phyloP scores from a whole-genome alignment of 768 basidiomycete genomes.

The Galerina sulciceps region DNA sequence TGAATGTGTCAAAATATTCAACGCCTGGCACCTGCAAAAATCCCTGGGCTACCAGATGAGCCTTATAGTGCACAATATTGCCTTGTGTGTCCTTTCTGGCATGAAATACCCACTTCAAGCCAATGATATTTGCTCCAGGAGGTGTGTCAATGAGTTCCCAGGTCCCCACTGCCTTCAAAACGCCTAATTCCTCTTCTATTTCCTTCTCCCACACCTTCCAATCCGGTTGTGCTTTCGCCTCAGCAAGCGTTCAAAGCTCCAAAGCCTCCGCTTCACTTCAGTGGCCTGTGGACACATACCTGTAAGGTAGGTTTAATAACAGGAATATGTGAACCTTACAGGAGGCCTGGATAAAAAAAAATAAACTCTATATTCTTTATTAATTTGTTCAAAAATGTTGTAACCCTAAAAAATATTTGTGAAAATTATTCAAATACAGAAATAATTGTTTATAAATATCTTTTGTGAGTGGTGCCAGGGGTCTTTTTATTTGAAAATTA shows the following conservation, averaged over 20 bases:
- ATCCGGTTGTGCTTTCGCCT: constrained; percentile 26
- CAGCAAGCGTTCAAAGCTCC: constrained; percentile 21
- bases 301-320: too few relatives aligned
- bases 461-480: too few relatives aligned
- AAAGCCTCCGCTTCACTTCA: constrained; percentile 25
- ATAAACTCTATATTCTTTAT: too few relatives aligned
- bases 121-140: constrained; percentile 22
- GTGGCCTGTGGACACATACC: too few relatives aligned
- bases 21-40: constrained; percentile 42
- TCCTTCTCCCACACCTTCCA: constrained; percentile 28
- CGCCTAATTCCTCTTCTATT: constrained; percentile 20
- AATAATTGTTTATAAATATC: too few relatives aligned
- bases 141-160: constrained; percentile 34
- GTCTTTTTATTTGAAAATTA: too few relatives aligned
- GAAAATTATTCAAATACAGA: too few relatives aligned
- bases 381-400: too few relatives aligned
- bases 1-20: constrained; percentile 40
- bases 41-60: constrained; percentile 35
- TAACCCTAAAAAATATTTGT: too few relatives aligned
- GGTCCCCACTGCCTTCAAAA: constrained; percentile 25
- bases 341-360: too few relatives aligned
- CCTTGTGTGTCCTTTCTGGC: constrained; percentile 24
- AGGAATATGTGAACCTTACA: too few relatives aligned
- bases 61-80: constrained; percentile 24
- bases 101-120: constrained; percentile 34